Base-by-base conservation (phyloP, 768 basidiomycete genomes). In the Dendrothele bispora region DNA sequence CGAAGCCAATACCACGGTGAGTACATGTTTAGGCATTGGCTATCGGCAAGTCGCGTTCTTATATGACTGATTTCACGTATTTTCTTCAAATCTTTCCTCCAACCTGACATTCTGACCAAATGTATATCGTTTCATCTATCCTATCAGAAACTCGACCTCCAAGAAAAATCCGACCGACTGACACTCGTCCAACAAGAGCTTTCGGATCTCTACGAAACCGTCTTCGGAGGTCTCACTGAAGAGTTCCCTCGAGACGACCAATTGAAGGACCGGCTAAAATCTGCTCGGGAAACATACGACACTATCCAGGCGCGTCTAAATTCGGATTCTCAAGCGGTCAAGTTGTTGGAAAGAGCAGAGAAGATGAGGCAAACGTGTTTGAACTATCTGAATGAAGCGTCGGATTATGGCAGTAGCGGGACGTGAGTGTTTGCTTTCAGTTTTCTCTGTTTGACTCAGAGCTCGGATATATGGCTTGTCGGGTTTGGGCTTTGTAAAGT, bases 211-310 rank as follows among this genome's bases (percentile, higher is more conserved):
- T 78, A 78, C 50, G 46, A 55, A 17, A 61, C 59, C 24, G 55
- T 75, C 21, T 78, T 78, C 55, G 71, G 73, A 43, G 74, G 74
- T 6, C 71, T 71, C 15, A 69, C 73, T 36, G 24, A 45, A 71
- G 75, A 65, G 17, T 77, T 72, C 49, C 73, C 73, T 26, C 73
- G 74, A 50, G 74, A 75, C 38, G 74, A 75, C 50, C 60, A 56
- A 20, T 59, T 75, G n/a, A 71, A 75, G 54, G 62, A 71, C 37
- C 59, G 69, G 30, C 54, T 74, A 14, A 53, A 61, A 15, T 58
- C 55, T 22, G 67, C 68, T 0, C 62, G 68, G 25, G 55, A 43
- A 21, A 51, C 56, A 8, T 64, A 74, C 51, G 66, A 70, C 30
- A 52, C 67, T 49, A 58, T 71, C 14, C 73, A 74, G 47, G 56